A percentile compares a stretch with the other conserved stretches of the same genome.
Conservation (phyloP, 2,329 filamentous ascomycete genomes). For the Colletotrichum gigasporum region DNA sequence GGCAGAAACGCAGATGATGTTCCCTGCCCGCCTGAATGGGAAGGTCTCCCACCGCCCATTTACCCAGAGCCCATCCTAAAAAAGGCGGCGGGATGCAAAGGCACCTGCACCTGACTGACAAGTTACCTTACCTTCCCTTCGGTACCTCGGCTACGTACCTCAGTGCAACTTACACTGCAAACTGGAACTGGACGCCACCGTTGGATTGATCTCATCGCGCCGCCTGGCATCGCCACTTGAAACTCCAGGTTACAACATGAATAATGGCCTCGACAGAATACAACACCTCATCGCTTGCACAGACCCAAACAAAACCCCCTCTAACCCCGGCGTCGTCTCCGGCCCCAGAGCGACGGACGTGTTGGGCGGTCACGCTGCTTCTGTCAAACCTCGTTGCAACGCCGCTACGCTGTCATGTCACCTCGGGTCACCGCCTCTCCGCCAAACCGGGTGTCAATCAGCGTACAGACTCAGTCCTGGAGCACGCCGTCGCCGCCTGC, state of each 20-base stretch:
- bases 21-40: background rate
- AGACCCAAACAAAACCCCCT: constrained; percentile 5
- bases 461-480: background rate
- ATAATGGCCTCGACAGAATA: background rate
- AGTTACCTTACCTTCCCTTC: too few relatives aligned
- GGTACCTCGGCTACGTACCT: too few relatives aligned
- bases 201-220: too few relatives aligned
- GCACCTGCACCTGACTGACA: too few relatives aligned
- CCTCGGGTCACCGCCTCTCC: constrained; percentile 23
- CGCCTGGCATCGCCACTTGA: too few relatives aligned
- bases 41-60: background rate
- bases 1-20: background rate
- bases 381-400: constrained; percentile 18
- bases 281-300: background rate
- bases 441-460: background rate
- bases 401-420: constrained; percentile 23
- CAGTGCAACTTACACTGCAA: too few relatives aligned
- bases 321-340: background rate
- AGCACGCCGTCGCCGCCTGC: background rate
- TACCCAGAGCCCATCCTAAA: too few relatives aligned
- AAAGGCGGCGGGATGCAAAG: too few relatives aligned
- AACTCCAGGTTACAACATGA: too few relatives aligned
- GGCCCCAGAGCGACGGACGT: constrained; percentile 1
- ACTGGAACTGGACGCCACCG: too few relatives aligned
- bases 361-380: constrained; percentile 3